phyloP scores from a whole-genome alignment of 1,284 basidiomycete species.

The Heterobasidion annosum region DNA sequence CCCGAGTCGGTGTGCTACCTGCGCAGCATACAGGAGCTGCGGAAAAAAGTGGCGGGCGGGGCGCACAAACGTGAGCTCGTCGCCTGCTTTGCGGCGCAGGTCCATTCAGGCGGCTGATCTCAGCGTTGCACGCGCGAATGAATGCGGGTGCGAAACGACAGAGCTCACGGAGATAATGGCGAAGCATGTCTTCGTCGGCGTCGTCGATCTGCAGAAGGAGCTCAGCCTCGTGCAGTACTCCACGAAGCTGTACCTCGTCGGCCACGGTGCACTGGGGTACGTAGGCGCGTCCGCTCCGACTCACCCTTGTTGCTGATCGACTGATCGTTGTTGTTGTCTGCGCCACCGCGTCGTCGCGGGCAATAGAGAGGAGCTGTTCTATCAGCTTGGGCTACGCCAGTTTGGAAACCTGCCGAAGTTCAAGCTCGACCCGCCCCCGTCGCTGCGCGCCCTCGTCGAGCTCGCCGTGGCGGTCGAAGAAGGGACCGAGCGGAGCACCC shows the following conservation, averaged over 20 bases:
- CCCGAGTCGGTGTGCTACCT: constrained; percentile 75
- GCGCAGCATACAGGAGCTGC: constrained; percentile 68
- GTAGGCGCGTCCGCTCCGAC: constrained; percentile 17
- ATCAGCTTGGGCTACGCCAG: constrained; percentile 88
- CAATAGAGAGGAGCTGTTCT: constrained; percentile 86
- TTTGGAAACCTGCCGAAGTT: constrained; percentile 80
- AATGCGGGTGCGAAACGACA: constrained; percentile 19
- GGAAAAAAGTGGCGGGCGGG: constrained; percentile 48
- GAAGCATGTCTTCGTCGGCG: constrained; percentile 89
- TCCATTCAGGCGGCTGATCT: not conserved
- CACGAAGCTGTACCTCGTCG: constrained; percentile 85
- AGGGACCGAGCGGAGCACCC: constrained; percentile 34
- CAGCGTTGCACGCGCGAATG: no score
- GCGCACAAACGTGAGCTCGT: constrained; percentile 60
- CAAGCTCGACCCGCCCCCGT: constrained; percentile 77
- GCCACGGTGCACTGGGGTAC: constrained; percentile 77
- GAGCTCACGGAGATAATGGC: constrained; percentile 79
- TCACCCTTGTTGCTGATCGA: constrained; percentile 4
- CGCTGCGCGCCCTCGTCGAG: constrained; percentile 60
- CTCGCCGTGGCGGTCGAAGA: constrained; percentile 77
- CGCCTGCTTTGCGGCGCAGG: not conserved
- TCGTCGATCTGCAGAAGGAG: constrained; percentile 73
- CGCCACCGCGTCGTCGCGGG: not conserved
- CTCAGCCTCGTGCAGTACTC: constrained; percentile 83
- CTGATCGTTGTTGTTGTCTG: constrained; percentile 1